phyloP scores from a whole-genome alignment of 1,284 basidiomycete genomes.

The Moesziomyces sp. region DNA sequence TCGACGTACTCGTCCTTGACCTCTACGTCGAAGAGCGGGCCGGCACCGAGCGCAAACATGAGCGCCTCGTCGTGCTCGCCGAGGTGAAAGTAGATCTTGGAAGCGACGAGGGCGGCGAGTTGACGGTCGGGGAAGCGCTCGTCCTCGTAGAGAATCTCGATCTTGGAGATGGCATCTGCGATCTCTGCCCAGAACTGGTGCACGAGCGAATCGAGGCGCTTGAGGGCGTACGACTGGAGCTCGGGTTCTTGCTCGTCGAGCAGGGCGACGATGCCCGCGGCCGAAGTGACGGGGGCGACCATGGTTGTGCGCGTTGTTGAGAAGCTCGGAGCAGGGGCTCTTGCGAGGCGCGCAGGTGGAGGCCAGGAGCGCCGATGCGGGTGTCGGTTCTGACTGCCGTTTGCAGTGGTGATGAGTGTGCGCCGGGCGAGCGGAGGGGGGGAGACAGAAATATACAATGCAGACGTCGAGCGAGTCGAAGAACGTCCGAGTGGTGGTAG shows the following conservation, averaged over 20 bases:
- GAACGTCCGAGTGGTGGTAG: too few species aligned
- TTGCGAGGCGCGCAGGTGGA: too few species aligned
- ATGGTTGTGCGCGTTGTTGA: constrained; percentile 11
- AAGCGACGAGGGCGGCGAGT: constrained; percentile 65
- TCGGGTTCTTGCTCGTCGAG: constrained; percentile 66
- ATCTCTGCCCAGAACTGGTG: constrained; percentile 67
- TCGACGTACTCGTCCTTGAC: constrained; percentile 65
- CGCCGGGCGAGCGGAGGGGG: background rate
- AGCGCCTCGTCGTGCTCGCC: constrained; percentile 67
- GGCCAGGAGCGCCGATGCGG: too few species aligned
- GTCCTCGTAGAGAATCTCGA: constrained; percentile 66
- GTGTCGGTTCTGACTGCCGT: too few species aligned
- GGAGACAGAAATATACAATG: background rate
- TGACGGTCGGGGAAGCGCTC: constrained; percentile 61
- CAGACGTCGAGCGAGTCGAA: background rate
- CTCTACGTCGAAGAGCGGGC: constrained; percentile 63
- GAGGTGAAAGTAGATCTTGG: constrained; percentile 67
- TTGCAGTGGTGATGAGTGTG: too few species aligned
- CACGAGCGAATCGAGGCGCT: constrained; percentile 63
- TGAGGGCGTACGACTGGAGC: constrained; percentile 65
- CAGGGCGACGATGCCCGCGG: constrained; percentile 64
- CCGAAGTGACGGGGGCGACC: constrained; percentile 51
- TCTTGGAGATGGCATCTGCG: constrained; percentile 64
- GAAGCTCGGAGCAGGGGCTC: background rate
- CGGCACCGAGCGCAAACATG: constrained; percentile 66